Percentiles rank a stretch among this genome's conserved stretches.
Evolutionary conservation across 2,329 filamentous ascomycete genomes (phyloP).

Genomic region (Fusarium foetens): DNA sequence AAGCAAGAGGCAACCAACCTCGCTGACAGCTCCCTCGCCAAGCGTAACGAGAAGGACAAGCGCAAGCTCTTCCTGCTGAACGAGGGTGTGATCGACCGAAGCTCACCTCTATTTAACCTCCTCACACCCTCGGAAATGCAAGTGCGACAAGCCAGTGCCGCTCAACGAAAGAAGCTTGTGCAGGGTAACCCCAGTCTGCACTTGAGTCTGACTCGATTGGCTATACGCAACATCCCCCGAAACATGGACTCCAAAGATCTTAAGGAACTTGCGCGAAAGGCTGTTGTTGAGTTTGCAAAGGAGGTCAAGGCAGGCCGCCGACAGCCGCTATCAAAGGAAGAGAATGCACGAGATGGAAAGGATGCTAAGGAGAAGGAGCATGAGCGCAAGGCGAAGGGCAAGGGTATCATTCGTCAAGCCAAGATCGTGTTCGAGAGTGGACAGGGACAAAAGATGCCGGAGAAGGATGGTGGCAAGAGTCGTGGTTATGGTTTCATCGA

Average conservation of each 20-base stretch:
- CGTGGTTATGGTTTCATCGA: slow-evolving; percentile 98
- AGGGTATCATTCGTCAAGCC: slow-evolving; percentile 88
- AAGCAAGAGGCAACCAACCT: slow-evolving; percentile 82
- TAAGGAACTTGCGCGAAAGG: slow-evolving; percentile 89
- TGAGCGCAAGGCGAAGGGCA: slow-evolving; percentile 81
- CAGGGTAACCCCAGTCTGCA: slow-evolving; percentile 91
- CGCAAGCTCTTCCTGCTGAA: slow-evolving; percentile 86
- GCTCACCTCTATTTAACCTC: slow-evolving; percentile 79
- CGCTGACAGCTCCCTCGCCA: slow-evolving; percentile 72
- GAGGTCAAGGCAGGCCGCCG: slow-evolving; percentile 85
- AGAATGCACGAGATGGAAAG: slow-evolving; percentile 80
- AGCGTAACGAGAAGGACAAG: slow-evolving; percentile 83
- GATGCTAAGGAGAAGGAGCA: slow-evolving; percentile 84
- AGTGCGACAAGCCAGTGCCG: slow-evolving; percentile 86
- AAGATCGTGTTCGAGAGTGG: slow-evolving; percentile 94
- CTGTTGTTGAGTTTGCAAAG: slow-evolving; percentile 91
- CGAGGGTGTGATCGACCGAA: slow-evolving; percentile 84
- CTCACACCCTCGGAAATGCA: slow-evolving; percentile 83
- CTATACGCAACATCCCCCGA: slow-evolving; percentile 89
- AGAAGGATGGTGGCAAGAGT: slow-evolving; percentile 81
- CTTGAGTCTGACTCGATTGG: slow-evolving; percentile 87
- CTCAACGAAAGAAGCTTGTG: slow-evolving; percentile 89
- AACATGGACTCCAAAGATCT: slow-evolving; percentile 86
- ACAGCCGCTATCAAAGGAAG: slow-evolving; percentile 86
- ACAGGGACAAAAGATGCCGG: slow-evolving; percentile 84